These are phyloP conservation scores for Neonothopanus nambi DNA, from an alignment of 1,284 basidiomycete species.

Conservation along the genomic window DNA sequence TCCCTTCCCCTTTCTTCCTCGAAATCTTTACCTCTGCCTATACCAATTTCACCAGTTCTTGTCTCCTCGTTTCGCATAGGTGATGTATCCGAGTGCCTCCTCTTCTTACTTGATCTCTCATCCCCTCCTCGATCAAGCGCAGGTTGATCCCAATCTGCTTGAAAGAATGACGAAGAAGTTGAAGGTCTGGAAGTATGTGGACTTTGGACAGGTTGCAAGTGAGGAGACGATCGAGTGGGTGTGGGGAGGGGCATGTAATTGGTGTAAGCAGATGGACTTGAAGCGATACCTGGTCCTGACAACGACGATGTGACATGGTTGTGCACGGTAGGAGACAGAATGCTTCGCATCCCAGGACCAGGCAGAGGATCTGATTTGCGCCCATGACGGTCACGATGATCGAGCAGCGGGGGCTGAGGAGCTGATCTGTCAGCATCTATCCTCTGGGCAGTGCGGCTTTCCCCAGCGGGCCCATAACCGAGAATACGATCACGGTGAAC, in stretches of 20 bases:
- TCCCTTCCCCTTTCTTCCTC: background rate
- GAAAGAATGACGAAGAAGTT: too few relatives aligned
- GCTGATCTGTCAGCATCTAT: too few relatives aligned
- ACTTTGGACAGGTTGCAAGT: too few relatives aligned
- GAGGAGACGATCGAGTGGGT: too few relatives aligned
- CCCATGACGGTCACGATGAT: slow-evolving; percentile 3
- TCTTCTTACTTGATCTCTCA: background rate
- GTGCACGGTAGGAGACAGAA: slow-evolving; percentile 1
- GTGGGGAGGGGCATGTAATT: background rate
- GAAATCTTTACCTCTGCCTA: too few relatives aligned
- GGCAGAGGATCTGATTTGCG: slow-evolving; percentile 13
- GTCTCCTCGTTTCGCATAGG: too few relatives aligned
- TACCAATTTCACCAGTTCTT: too few relatives aligned
- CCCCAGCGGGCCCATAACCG: background rate
- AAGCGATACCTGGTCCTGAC: background rate
- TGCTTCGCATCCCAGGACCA: slow-evolving; percentile 8
- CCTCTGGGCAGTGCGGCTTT: too few relatives aligned
- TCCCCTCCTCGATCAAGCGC: too few relatives aligned
- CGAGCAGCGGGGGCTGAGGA: background rate
- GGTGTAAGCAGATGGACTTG: background rate
- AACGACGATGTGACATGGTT: too few relatives aligned
- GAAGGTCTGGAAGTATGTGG: too few relatives aligned
- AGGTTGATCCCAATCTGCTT: too few relatives aligned
- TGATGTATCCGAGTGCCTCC: slow-evolving; percentile 3
- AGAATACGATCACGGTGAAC: slow-evolving; percentile 10